phyloP scores from a whole-genome alignment of 305 asterid species.

The Fraxinus sp. region DNA sequence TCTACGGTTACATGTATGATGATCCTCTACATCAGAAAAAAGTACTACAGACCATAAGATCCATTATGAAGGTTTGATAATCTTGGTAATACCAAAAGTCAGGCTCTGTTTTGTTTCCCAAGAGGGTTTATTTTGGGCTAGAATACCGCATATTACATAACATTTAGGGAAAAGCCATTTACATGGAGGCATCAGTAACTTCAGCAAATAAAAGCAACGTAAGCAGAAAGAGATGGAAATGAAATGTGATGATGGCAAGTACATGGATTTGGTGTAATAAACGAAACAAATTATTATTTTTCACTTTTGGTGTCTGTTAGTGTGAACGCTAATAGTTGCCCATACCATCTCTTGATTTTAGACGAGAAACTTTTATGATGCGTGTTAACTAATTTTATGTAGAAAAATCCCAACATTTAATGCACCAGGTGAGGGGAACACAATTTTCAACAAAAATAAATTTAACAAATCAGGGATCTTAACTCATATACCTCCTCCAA shows the following conservation, averaged over 20 bases:
- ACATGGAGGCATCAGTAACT: not conserved
- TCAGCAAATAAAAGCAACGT: not conserved
- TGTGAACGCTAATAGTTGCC: not conserved
- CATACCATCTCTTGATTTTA: not conserved
- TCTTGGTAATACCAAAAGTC: not conserved
- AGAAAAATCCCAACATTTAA: not conserved
- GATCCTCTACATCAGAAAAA: not conserved
- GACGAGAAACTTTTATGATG: not conserved
- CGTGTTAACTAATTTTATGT: not conserved
- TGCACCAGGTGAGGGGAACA: not conserved
- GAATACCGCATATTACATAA: not conserved
- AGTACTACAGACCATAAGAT: not conserved
- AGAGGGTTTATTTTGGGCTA: not conserved
- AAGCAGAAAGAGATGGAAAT: not conserved
- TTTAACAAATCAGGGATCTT: conserved; percentile 14
- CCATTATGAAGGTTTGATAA: not conserved
- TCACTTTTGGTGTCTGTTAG: not conserved
- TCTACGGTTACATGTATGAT: too few species aligned
- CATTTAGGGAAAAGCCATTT: not conserved
- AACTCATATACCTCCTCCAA: conserved; percentile 61
- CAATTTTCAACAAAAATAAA: not conserved
- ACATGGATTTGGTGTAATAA: not conserved
- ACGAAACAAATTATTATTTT: not conserved
- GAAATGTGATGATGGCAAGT: not conserved
- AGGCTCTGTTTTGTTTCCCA: not conserved